Conservation (phyloP, 2,329 filamentous ascomycete species). For the Xylariaceae sp. region DNA sequence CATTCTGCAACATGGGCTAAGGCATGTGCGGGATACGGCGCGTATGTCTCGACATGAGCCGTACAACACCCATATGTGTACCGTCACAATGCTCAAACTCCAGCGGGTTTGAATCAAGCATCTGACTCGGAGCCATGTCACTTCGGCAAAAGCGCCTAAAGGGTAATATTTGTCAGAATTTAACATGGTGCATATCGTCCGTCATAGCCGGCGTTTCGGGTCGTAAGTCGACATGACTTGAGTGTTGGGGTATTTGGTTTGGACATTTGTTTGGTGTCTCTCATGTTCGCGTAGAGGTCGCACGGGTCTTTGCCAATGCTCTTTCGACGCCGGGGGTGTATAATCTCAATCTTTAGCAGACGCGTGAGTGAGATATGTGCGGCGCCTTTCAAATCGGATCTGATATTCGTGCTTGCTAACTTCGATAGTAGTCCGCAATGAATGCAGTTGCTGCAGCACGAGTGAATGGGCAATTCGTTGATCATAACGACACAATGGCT, state of each 20-base stretch:
- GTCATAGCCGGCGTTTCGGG: slow-evolving; percentile 41
- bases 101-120: background rate
- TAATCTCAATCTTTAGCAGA: slow-evolving; percentile 47
- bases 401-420: background rate
- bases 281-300: background rate
- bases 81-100: background rate
- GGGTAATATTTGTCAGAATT: background rate
- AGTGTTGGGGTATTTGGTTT: background rate
- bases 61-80: background rate
- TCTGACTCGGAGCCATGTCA: background rate
- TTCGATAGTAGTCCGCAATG: slow-evolving; percentile 24
- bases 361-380: slow-evolving; percentile 31
- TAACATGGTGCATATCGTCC: slow-evolving; percentile 39
- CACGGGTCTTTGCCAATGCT: slow-evolving; percentile 35
- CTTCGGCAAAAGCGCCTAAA: background rate
- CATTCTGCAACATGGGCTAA: too few species aligned
- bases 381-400: background rate
- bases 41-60: background rate
- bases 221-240: slow-evolving; percentile 29
- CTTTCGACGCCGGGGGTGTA: slow-evolving; percentile 46
- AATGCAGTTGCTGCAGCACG: slow-evolving; percentile 17
- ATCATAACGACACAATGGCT: slow-evolving; percentile 35
- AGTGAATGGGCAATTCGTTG: slow-evolving; percentile 38
- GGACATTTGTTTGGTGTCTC: background rate
- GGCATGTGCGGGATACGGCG: too few species aligned